Evolutionary conservation across 1,284 basidiomycete genomes (phyloP).

Genomic region (Lentinula novae-zelandiae): DNA sequence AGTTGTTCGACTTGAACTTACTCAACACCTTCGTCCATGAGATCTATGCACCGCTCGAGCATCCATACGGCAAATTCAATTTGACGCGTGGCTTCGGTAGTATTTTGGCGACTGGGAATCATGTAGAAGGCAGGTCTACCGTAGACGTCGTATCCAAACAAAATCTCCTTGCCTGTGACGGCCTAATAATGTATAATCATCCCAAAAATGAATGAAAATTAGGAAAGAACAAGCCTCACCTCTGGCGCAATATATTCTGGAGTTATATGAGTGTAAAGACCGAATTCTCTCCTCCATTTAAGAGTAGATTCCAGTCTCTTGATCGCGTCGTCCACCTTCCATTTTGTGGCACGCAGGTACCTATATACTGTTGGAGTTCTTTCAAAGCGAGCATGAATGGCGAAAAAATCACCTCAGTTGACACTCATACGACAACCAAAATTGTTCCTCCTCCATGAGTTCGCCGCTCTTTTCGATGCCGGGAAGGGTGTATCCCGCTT

Average conservation of each 20-base stretch:
- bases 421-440: constrained; percentile 76
- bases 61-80: constrained; percentile 76
- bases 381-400: background rate
- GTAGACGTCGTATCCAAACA: constrained; percentile 72
- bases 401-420: constrained; percentile 46
- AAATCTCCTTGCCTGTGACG: constrained; percentile 68
- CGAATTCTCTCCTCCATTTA: constrained; percentile 72
- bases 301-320: constrained; percentile 65
- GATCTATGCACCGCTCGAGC: constrained; percentile 66
- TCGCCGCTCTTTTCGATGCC: constrained; percentile 39
- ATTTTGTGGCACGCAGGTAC: constrained; percentile 71
- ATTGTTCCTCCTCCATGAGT: constrained; percentile 63
- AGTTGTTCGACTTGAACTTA: constrained; percentile 29
- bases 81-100: constrained; percentile 69
- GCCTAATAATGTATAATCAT: constrained; percentile 33
- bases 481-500: constrained; percentile 49
- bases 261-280: constrained; percentile 56
- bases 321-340: constrained; percentile 54
- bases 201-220: background rate
- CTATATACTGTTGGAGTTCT: constrained; percentile 26
- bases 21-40: constrained; percentile 78
- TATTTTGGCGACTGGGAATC: constrained; percentile 83
- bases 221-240: constrained; percentile 31
- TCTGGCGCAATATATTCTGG: constrained; percentile 66
- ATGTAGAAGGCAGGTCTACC: constrained; percentile 76